Base-by-base conservation (phyloP, 805 yeast species). In the Kodamaea restingae region DNA sequence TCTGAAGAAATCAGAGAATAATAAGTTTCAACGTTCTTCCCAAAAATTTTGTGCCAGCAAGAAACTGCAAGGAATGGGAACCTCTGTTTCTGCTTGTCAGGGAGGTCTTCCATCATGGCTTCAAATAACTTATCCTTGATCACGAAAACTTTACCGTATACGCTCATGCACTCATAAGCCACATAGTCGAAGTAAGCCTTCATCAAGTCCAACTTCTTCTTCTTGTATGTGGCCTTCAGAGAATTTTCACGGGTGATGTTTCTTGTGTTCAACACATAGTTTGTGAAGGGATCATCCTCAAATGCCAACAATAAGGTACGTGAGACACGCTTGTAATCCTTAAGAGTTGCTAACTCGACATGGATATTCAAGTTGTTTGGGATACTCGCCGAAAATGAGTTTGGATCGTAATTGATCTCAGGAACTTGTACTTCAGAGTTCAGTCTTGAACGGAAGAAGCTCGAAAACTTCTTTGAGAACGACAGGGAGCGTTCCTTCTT, bases 261-360 rank as follows among this genome's bases (percentile, higher is more conserved):
- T 17, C 49, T 32, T 7, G 71, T 65, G 38, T 71, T 75, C 43
- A 72, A 64, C 27, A 65, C 61, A 46, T 75, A 77, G 45, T 67
- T 65, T 42, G 74, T 70, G 48, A 76, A 76, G 21, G 76, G 70
- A 54, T 78, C 83, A 37, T 73, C 71, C 46, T 68, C 71, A 51
- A 78, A 78, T 4, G 80, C 75, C 39, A 73, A 58, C 39, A 68
- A 67, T 38, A 78, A 61, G 6, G 81, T 75, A 41, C 65, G 65
- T 17, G 81, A 81, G 18, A 79, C 79, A 42, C 76, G 66, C 43
- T 69, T 72, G 48, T 75, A 78, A 46, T 76, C 81, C 37, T 75
- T 71, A 25, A 62, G 54, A 48, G 51, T 32, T 42, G 38, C 41
- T 35, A 39, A 24, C 14, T 42, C 47, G 29, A 46, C 45, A n/a